Conservation (phyloP, 345 rosid genomes). For the Eucalyptus erythrocorys region DNA sequence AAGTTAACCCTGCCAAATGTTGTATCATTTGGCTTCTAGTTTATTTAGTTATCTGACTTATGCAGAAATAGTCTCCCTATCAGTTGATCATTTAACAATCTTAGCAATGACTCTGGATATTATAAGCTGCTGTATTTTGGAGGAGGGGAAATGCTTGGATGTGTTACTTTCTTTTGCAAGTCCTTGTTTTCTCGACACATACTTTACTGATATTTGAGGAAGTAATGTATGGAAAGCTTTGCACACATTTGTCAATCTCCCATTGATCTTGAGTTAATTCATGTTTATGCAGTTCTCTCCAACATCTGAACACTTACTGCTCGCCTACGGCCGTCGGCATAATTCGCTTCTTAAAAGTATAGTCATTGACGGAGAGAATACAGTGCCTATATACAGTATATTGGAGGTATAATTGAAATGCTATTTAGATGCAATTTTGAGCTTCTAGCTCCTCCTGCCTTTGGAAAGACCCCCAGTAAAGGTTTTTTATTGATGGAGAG, state of each 20-base stretch:
- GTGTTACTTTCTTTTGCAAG: not conserved
- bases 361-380: constrained; percentile 74
- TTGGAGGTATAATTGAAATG: constrained; percentile 49
- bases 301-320: constrained; percentile 79
- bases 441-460: not conserved
- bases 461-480: not conserved
- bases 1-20: not conserved
- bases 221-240: not conserved
- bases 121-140: not conserved
- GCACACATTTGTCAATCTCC: not conserved
- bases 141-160: not conserved
- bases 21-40: not conserved
- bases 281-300: constrained; percentile 83
- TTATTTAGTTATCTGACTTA: not conserved
- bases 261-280: not conserved
- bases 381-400: constrained; percentile 80
- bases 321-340: constrained; percentile 95
- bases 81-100: not conserved
- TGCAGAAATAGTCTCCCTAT: not conserved
- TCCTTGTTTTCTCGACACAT: not conserved
- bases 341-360: constrained; percentile 83
- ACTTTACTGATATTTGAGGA: not conserved
- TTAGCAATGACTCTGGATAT: not conserved
- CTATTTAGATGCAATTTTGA: not conserved
- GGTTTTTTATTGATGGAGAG: not conserved